phyloP scores from a whole-genome alignment of 352 stramenopile species.

The Pythium rishiriense region DNA sequence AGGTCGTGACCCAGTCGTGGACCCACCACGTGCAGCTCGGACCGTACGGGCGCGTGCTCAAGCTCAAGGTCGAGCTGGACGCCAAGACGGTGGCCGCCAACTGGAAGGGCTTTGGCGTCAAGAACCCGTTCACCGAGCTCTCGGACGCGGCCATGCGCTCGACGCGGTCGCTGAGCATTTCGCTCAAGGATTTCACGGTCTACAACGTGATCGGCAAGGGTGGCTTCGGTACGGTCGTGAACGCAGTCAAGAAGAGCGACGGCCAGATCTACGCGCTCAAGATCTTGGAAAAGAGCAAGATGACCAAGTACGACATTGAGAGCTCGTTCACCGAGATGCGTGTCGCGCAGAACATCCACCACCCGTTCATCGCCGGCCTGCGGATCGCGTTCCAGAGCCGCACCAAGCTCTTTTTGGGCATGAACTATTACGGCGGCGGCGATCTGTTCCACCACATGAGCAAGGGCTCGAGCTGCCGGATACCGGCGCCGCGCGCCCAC shows the following conservation, averaged over 20 bases:
- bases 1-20: slow-evolving; percentile 74
- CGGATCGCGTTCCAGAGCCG: slow-evolving; percentile 87
- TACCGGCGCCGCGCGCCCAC: slow-evolving; percentile 78
- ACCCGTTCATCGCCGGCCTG: slow-evolving; percentile 85
- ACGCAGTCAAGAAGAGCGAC: slow-evolving; percentile 89
- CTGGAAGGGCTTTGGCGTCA: slow-evolving; percentile 80
- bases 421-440: slow-evolving; percentile 88
- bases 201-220: slow-evolving; percentile 91
- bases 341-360: slow-evolving; percentile 87
- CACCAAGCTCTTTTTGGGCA: slow-evolving; percentile 85
- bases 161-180: slow-evolving; percentile 85
- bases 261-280: slow-evolving; percentile 91
- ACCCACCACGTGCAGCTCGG: slow-evolving; percentile 77
- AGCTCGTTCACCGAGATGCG: slow-evolving; percentile 90
- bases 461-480: slow-evolving; percentile 84
- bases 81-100: slow-evolving; percentile 63
- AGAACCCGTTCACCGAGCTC: slow-evolving; percentile 82
- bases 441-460: slow-evolving; percentile 91
- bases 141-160: slow-evolving; percentile 78
- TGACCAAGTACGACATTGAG: slow-evolving; percentile 90
- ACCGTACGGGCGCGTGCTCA: slow-evolving; percentile 79
- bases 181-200: slow-evolving; percentile 88
- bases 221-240: slow-evolving; percentile 88
- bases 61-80: slow-evolving; percentile 79
- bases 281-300: slow-evolving; percentile 88